Percentiles rank a stretch among this genome's conserved stretches.
Evolutionary conservation across 1,284 basidiomycete genomes (phyloP).

Genomic region (Moniliophthora roreri): DNA sequence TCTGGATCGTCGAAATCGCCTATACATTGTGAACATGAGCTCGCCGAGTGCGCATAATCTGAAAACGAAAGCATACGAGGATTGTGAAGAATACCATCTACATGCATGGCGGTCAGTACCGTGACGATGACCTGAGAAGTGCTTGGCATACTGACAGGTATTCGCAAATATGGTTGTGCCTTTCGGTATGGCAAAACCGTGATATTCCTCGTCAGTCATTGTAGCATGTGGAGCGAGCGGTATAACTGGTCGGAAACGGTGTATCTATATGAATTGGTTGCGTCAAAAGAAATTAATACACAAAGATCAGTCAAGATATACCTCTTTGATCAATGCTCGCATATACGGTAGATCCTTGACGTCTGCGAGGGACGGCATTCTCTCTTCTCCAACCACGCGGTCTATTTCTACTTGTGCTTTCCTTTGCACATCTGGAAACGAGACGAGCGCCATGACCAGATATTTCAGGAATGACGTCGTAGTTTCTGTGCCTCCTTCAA

Average conservation of each 20-base stretch:
- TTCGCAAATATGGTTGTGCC: conserved; percentile 20
- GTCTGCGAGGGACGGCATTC: conserved; percentile 24
- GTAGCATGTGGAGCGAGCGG: conserved; percentile 19
- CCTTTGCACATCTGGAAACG: conserved; percentile 24
- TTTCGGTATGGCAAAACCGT: conserved; percentile 17
- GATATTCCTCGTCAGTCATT: conserved; percentile 13
- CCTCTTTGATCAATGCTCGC: conserved; percentile 26
- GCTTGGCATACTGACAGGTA: conserved; percentile 11
- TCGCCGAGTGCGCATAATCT: too few species aligned
- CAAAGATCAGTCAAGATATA: neutral
- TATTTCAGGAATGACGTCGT: conserved; percentile 16
- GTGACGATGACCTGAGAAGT: neutral
- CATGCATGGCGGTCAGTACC: neutral
- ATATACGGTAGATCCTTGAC: conserved; percentile 27
- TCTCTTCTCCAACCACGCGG: conserved; percentile 20
- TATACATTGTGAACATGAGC: neutral
- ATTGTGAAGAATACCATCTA: conserved; percentile 21
- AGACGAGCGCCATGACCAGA: conserved; percentile 16
- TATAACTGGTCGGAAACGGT: conserved; percentile 21
- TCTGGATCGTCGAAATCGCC: conserved; percentile 21
- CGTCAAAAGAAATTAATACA: too few species aligned
- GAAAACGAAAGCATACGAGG: conserved; percentile 9
- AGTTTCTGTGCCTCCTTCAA: conserved; percentile 21
- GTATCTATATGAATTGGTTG: too few species aligned
- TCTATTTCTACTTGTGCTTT: conserved; percentile 30